Percentiles rank a stretch among this genome's conserved stretches.
These are phyloP conservation scores for Inonotus hispidus DNA, from an alignment of 1,284 basidiomycete species.

Conservation along the genomic window DNA sequence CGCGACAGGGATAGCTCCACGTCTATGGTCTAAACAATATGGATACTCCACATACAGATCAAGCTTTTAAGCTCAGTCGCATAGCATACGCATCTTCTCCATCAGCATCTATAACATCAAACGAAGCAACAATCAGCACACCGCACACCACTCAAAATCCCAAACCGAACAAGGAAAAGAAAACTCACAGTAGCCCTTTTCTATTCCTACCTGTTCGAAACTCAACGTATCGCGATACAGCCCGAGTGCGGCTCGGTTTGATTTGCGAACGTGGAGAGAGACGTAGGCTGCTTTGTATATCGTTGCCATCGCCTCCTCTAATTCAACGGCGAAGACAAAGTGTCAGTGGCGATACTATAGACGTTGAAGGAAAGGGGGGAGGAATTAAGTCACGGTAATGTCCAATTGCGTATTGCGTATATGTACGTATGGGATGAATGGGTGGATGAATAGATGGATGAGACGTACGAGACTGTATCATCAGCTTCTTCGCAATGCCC, in stretches of 20 bases:
- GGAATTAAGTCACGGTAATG: no score
- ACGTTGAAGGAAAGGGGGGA: no score
- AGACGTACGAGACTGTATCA: conserved; percentile 77
- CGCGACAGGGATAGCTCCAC: no score
- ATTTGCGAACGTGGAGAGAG: conserved; percentile 82
- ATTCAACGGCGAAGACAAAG: no score
- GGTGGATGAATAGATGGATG: background rate
- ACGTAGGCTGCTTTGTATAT: conserved; percentile 75
- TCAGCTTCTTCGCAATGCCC: conserved; percentile 83
- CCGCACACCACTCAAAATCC: background rate
- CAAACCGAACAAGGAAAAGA: background rate
- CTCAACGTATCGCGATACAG: conserved; percentile 83
- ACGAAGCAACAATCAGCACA: background rate
- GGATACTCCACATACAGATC: background rate
- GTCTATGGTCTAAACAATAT: no score
- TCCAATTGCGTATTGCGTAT: no score
- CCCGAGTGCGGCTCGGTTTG: conserved; percentile 79
- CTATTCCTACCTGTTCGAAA: conserved; percentile 71
- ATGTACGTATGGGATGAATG: background rate
- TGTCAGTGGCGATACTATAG: no score
- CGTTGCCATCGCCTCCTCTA: conserved; percentile 84
- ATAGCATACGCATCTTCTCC: conserved; percentile 92
- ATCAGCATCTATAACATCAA: conserved; percentile 60
- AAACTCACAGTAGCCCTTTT: conserved; percentile 72
- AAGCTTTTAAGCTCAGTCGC: conserved; percentile 54